Evolutionary conservation across 2,329 filamentous ascomycete species (phyloP).

Genomic region (Dactylellina sp.): DNA sequence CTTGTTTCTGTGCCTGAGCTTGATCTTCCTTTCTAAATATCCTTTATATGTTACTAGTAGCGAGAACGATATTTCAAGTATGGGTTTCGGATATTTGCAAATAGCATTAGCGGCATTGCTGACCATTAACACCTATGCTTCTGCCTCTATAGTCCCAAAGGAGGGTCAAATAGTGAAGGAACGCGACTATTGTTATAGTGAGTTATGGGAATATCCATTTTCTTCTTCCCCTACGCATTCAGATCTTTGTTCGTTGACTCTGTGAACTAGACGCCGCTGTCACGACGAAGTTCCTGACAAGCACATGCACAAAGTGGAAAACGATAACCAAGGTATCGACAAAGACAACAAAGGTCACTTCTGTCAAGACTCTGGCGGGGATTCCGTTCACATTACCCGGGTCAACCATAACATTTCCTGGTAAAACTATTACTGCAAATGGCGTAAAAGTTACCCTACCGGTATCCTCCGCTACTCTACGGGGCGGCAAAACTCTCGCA

Average conservation of each 20-base stretch:
- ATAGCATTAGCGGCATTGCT: too few species aligned
- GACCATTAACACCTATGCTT: background rate
- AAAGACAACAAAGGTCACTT: background rate
- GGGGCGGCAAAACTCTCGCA: background rate
- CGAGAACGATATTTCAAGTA: too few species aligned
- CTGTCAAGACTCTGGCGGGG: background rate
- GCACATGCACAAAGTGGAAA: background rate
- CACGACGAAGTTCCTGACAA: background rate
- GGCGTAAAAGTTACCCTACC: slow-evolving; percentile 1
- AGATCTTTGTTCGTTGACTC: too few species aligned
- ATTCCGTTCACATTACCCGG: slow-evolving; percentile 4
- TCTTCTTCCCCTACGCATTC: background rate
- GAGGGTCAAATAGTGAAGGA: too few species aligned
- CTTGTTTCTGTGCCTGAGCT: too few species aligned
- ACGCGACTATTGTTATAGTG: background rate
- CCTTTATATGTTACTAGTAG: too few species aligned
- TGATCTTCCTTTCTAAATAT: too few species aligned
- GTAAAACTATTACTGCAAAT: background rate
- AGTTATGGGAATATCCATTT: background rate
- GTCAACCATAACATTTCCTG: background rate
- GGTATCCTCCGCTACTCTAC: slow-evolving; percentile 5
- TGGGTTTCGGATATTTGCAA: too few species aligned
- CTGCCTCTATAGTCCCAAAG: background rate
- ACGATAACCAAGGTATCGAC: slow-evolving; percentile 5
- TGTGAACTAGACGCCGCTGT: background rate